phyloP scores from a whole-genome alignment of 768 basidiomycete genomes.

The Asterophora lycoperdoides region DNA sequence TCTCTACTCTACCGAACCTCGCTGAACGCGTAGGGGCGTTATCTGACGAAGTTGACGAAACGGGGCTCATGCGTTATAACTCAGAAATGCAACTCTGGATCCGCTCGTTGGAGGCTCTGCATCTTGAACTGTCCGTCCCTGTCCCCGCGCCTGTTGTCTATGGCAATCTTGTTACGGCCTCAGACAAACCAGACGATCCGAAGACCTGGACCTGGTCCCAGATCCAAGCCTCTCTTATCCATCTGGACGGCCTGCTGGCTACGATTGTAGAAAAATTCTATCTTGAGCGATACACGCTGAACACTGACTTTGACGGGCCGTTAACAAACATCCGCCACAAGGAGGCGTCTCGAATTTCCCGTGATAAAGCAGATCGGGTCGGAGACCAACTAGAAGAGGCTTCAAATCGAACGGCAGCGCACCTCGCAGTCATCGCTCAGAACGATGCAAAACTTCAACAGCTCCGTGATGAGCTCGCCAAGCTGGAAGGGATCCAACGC shows the following conservation, averaged over 20 bases:
- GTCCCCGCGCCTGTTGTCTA: background rate
- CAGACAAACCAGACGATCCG: background rate
- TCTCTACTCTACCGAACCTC: background rate
- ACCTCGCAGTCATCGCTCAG: background rate
- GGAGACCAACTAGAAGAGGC: background rate
- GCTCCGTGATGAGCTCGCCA: slow-evolving; percentile 1
- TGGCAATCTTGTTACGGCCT: background rate
- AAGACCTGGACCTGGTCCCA: slow-evolving; percentile 8
- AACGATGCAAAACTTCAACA: background rate
- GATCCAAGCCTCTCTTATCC: slow-evolving; percentile 1
- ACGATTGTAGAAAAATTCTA: background rate
- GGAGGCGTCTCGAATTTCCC: background rate
- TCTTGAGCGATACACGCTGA: background rate
- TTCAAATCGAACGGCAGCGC: background rate
- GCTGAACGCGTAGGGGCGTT: background rate
- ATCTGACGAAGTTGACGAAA: background rate
- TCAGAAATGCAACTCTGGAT: slow-evolving; percentile 7
- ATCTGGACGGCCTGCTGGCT: background rate
- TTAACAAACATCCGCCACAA: background rate
- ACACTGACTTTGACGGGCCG: background rate
- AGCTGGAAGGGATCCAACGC: background rate
- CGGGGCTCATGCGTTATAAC: background rate
- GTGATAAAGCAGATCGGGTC: background rate
- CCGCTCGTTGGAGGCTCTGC: background rate
- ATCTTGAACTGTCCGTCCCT: background rate